A percentile compares a stretch with the other conserved stretches of the same genome.
phyloP scores from a whole-genome alignment of 2,329 filamentous ascomycete genomes.

The Knufia fluminis region DNA sequence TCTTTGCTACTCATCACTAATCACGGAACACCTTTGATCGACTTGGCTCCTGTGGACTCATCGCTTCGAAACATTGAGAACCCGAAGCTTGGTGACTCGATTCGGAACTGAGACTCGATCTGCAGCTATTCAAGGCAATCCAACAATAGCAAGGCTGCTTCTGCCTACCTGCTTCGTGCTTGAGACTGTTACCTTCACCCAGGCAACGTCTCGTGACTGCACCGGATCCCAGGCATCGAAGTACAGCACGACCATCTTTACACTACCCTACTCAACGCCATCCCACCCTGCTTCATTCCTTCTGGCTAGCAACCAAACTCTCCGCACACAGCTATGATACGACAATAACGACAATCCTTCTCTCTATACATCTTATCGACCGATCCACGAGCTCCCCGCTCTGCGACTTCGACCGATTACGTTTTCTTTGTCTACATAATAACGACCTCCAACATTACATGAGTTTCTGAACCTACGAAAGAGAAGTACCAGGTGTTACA shows the following conservation, averaged over 20 bases:
- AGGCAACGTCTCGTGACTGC: slow-evolving; percentile 7
- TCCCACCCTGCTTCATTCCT: neutral
- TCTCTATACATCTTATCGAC: slow-evolving; percentile 19
- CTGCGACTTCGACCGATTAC: slow-evolving; percentile 19
- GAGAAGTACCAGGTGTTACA: slow-evolving; percentile 19
- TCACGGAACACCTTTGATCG: slow-evolving; percentile 1
- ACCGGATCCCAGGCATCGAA: slow-evolving; percentile 1
- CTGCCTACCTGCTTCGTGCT: slow-evolving; percentile 1
- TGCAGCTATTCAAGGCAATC: neutral
- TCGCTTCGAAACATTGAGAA: neutral
- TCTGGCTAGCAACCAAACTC: slow-evolving; percentile 1
- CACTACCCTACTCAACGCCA: neutral
- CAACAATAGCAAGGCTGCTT: neutral
- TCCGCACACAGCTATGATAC: slow-evolving; percentile 7
- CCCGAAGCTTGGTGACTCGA: neutral
- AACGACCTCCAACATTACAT: slow-evolving; percentile 22
- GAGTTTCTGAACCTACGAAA: slow-evolving; percentile 23
- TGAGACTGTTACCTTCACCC: slow-evolving; percentile 2
- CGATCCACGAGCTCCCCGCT: slow-evolving; percentile 23
- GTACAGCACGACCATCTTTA: neutral
- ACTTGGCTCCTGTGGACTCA: neutral
- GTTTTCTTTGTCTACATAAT: slow-evolving; percentile 20
- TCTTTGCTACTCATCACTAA: slow-evolving; percentile 7
- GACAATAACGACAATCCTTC: slow-evolving; percentile 19
- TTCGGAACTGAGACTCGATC: neutral